Percentiles rank a stretch among this genome's conserved stretches.
These are phyloP conservation scores for Aaosphaeria pasadenensis DNA, from an alignment of 2,329 filamentous ascomycete species.

Conservation along the genomic window DNA sequence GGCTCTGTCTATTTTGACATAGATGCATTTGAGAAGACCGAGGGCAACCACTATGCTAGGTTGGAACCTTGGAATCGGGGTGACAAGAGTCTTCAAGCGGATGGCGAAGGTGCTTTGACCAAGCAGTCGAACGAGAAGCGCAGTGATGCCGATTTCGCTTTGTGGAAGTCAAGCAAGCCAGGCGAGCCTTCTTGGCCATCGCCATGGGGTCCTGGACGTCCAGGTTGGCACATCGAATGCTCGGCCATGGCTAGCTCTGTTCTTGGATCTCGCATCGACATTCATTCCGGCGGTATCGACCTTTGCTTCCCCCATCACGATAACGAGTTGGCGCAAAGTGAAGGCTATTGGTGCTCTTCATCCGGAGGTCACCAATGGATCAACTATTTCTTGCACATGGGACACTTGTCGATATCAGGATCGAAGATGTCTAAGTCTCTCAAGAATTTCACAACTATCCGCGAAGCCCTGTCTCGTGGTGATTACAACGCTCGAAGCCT, in stretches of 20 bases:
- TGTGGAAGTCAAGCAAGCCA: constrained; percentile 91
- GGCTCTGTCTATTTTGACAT: constrained; percentile 97
- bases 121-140: constrained; percentile 65
- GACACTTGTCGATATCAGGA: constrained; percentile 82
- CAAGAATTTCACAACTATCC: constrained; percentile 94
- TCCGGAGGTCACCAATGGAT: constrained; percentile 67
- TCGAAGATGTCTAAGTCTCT: constrained; percentile 95
- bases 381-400: constrained; percentile 85
- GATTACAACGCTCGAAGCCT: constrained; percentile 77
- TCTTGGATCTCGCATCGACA: constrained; percentile 82
- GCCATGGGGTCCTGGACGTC: constrained; percentile 81
- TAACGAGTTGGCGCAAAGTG: constrained; percentile 86
- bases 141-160: constrained; percentile 77
- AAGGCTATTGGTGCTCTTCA: constrained; percentile 68
- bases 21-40: constrained; percentile 71
- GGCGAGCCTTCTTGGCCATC: constrained; percentile 90
- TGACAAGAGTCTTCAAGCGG: constrained; percentile 77
- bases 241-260: constrained; percentile 90
- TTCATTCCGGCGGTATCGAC: constrained; percentile 91
- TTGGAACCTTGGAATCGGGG: constrained; percentile 82
- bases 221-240: constrained; percentile 98
- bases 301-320: constrained; percentile 78
- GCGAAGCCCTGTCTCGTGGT: constrained; percentile 68
- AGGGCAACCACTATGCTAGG: constrained; percentile 78
- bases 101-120: constrained; percentile 81